These are phyloP conservation scores for Xylariomycetidae sp. DNA, from an alignment of 2,329 filamentous ascomycete genomes.

Conservation along the genomic window DNA sequence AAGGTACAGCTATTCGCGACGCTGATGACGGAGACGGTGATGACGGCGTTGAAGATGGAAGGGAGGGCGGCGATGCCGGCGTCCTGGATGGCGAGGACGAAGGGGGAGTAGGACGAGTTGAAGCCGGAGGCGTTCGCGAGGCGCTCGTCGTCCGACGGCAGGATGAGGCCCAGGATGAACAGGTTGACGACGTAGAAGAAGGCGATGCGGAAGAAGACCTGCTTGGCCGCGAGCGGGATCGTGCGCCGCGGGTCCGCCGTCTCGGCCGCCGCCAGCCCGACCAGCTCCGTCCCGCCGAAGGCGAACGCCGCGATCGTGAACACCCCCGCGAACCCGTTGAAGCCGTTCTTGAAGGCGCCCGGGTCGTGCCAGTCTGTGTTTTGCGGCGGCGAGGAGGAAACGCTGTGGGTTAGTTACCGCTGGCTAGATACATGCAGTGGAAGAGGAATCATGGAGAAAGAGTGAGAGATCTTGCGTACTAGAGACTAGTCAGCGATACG, in stretches of 20 bases:
- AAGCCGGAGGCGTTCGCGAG: conserved; percentile 34
- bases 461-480: too few species aligned
- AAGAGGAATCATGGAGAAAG: too few species aligned
- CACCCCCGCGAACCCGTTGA: conserved; percentile 46
- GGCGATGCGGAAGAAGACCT: conserved; percentile 50
- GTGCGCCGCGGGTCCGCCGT: conserved; percentile 42
- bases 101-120: conserved; percentile 44
- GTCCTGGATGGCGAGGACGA: conserved; percentile 46
- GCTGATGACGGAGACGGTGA: conserved; percentile 45
- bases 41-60: conserved; percentile 51
- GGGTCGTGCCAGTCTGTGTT: conserved; percentile 55
- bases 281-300: conserved; percentile 48
- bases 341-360: conserved; percentile 48
- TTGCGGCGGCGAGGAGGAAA: too few species aligned
- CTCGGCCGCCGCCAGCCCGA: conserved; percentile 49
- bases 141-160: conserved; percentile 36
- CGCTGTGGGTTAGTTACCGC: too few species aligned
- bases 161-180: conserved; percentile 46
- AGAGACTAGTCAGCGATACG: too few species aligned
- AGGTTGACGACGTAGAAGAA: conserved; percentile 50
- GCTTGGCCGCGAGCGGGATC: conserved; percentile 47
- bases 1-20: conserved; percentile 49
- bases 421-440: too few species aligned
- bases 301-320: conserved; percentile 49
- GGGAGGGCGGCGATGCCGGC: conserved; percentile 46